Percentiles rank a stretch among this genome's conserved stretches.
These are phyloP conservation scores for Fagus crenata DNA, from an alignment of 306 rosid genomes.

Conservation along the genomic window DNA sequence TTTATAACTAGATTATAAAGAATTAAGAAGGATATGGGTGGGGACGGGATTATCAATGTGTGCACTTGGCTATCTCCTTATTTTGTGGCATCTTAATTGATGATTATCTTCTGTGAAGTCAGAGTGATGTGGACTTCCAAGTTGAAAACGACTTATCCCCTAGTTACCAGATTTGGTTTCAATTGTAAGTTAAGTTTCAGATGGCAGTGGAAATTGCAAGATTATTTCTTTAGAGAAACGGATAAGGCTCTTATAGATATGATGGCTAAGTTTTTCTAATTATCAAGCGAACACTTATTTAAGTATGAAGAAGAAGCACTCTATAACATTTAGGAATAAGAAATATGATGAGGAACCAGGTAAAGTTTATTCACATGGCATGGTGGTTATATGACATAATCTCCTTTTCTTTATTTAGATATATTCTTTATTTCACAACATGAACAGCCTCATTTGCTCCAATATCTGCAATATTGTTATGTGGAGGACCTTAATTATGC, in stretches of 20 bases:
- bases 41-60: background rate
- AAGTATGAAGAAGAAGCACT: background rate
- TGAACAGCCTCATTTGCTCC: background rate
- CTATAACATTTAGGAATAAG: background rate
- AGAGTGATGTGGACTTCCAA: background rate
- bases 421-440: background rate
- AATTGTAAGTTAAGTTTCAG: background rate
- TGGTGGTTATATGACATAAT: background rate
- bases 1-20: background rate
- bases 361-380: background rate
- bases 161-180: background rate
- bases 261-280: background rate
- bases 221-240: background rate
- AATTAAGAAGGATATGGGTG: too few relatives aligned
- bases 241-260: background rate
- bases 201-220: background rate
- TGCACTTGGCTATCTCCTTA: background rate
- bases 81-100: background rate
- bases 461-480: background rate
- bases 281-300: background rate
- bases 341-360: background rate
- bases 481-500: background rate
- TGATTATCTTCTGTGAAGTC: background rate
- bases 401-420: background rate
- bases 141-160: background rate